Percentiles rank a stretch among this genome's conserved stretches.
phyloP scores from a whole-genome alignment of 192 early-diverging fungal species.

The Phycomyces nitens region DNA sequence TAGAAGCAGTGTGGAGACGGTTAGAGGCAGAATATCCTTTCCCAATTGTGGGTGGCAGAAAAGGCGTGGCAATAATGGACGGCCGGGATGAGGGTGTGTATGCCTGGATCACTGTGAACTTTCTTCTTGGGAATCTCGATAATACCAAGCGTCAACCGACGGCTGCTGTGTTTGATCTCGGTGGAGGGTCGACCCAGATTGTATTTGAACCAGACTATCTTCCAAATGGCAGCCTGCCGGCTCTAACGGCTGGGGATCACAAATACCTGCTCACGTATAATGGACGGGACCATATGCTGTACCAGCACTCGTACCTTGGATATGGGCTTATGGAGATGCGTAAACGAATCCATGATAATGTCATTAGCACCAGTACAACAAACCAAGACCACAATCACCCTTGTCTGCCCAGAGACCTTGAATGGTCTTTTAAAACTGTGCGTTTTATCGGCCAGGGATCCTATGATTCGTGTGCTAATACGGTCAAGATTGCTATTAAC shows the following conservation, averaged over 20 bases:
- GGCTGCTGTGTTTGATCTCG: constrained; percentile 88
- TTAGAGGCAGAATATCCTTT: constrained; percentile 68
- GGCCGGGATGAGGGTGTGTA: constrained; percentile 86
- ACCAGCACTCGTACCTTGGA: constrained; percentile 86
- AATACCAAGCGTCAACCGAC: constrained; percentile 25
- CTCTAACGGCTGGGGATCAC: constrained; percentile 53
- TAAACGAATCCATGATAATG: constrained; percentile 25
- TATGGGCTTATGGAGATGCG: constrained; percentile 86
- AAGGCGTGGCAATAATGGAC: constrained; percentile 81
- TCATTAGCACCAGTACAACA: constrained; percentile 14
- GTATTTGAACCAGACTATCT: constrained; percentile 73
- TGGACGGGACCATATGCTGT: constrained; percentile 66
- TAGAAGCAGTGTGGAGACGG: constrained; percentile 57
- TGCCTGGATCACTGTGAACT: constrained; percentile 91
- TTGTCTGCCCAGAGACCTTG: constrained; percentile 43
- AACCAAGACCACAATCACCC: constrained; percentile 44
- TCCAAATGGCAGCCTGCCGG: constrained; percentile 31
- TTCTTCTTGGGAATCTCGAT: constrained; percentile 63
- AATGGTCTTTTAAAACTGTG: constrained; percentile 15
- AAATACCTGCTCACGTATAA: constrained; percentile 60
- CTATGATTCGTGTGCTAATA: constrained; percentile 21
- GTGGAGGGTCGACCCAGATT: constrained; percentile 87
- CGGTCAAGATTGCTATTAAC: constrained; percentile 56
- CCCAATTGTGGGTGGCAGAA: constrained; percentile 45
- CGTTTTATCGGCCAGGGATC: constrained; percentile 7